These are phyloP conservation scores for Saccharomyces pastorianus DNA, from an alignment of 1,139 yeast genomes.

Conservation along the genomic window DNA sequence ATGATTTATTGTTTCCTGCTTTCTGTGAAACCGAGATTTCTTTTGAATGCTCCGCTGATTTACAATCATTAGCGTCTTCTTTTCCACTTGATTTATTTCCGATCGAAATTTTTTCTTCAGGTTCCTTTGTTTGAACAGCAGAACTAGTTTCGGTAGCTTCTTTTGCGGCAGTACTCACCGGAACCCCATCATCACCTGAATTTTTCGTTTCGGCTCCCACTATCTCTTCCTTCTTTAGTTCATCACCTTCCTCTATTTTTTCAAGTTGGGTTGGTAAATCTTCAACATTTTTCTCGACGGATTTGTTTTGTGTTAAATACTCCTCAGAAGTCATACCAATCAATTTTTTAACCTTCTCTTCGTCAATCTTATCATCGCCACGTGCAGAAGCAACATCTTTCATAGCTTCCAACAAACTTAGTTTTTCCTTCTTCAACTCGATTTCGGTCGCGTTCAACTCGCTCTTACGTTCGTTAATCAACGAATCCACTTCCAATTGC, in stretches of 20 bases:
- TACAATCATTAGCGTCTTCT: background rate
- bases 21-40: background rate
- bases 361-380: constrained; percentile 24
- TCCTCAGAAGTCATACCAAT: constrained; percentile 28
- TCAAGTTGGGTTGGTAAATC: background rate
- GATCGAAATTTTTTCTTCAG: background rate
- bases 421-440: constrained; percentile 14
- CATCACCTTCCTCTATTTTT: background rate
- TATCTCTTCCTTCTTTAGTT: background rate
- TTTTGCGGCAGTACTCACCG: constrained; percentile 32
- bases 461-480: constrained; percentile 27
- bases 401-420: constrained; percentile 11
- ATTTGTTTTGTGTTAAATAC: constrained; percentile 6
- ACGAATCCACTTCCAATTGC: constrained; percentile 27
- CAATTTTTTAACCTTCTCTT: constrained; percentile 23
- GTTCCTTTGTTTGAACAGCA: background rate
- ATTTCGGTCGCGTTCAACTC: constrained; percentile 22
- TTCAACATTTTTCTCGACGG: background rate
- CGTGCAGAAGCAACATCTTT: constrained; percentile 17
- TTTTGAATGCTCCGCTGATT: background rate
- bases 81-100: background rate
- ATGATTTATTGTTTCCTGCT: background rate
- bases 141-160: constrained; percentile 24
- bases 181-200: background rate
- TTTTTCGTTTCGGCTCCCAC: background rate